Conservation (phyloP, 768 basidiomycete genomes). For the Mycena latifolia region DNA sequence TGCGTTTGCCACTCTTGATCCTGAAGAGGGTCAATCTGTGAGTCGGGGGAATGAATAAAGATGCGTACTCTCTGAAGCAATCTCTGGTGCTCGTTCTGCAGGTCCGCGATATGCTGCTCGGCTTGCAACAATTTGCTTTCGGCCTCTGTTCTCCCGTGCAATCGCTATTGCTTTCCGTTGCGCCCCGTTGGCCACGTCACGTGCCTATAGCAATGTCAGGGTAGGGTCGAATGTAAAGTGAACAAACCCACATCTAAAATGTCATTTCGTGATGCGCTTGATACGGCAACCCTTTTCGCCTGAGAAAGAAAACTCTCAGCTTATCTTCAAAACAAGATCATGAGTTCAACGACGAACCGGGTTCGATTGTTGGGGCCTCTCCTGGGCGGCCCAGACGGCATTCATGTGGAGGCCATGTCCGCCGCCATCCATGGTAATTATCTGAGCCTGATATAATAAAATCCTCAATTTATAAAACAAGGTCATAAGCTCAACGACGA, state of each 20-base stretch:
- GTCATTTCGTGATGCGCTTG: no score
- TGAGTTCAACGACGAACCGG: background rate
- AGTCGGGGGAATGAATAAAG: background rate
- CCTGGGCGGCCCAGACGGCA: background rate
- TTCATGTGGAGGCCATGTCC: no score
- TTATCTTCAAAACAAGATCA: background rate
- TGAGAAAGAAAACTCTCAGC: background rate
- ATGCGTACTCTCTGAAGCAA: background rate
- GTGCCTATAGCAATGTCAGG: no score
- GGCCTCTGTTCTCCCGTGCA: background rate
- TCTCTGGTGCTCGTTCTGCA: background rate
- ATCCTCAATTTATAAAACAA: no score
- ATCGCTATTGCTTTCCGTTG: no score
- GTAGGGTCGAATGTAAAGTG: no score
- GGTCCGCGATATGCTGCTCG: background rate
- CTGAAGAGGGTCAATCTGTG: slow-evolving; percentile 1
- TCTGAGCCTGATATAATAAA: no score
- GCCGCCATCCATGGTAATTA: no score
- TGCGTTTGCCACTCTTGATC: background rate
- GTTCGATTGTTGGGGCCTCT: background rate
- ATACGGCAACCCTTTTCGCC: slow-evolving; percentile 1
- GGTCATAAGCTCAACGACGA: no score
- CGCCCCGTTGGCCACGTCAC: no score
- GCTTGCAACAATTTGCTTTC: background rate
- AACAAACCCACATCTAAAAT: no score